Base-by-base conservation (phyloP, 805 yeast species). In the Groenewaldozyma tartarivorans region DNA sequence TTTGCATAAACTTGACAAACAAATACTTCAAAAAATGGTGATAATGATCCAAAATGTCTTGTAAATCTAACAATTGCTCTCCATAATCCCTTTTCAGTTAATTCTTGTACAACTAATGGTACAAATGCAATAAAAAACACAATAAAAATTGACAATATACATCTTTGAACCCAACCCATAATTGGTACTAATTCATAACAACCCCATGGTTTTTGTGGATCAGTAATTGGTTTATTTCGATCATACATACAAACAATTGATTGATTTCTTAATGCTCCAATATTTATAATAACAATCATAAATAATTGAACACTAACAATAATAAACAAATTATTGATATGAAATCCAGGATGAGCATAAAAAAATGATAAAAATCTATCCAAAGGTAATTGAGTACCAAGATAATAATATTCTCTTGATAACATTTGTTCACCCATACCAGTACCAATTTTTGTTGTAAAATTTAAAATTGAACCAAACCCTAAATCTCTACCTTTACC, bases 341-440 rank as follows among this genome's bases (percentile, higher is more conserved):
- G 97, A 66, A 90, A 90, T 4, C 97, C 97, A 7, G 96, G 90
- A 60, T 90, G 97, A 0, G 97, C 97, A 63, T 90, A 90, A 61
- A 84, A 90, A 62, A 90, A 90, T 0, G 96, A 85, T 39, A 90
- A 62, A 63, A 90, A 88, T 37, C 96, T 64, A 58, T 90, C 96
- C 34, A 88, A 69, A 2, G 96, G 95, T 41, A 90, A 66, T 51
- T 79, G 85, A 2, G 95, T 85, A 1, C 97, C 96, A 45, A 90
- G 61, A 60, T 84, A 86, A 58, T 80, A 90, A 61, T 88, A 86
- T 55, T 90, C 97, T 54, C 97, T 72, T 4, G 95, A 85, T 26
- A 90, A 63, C 60, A 88, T 73, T 60, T 90, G 97, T 58, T 90
- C 97, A 5, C 97, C 97, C 97, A 90, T 90, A 38, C 97, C 97